These are phyloP conservation scores for Yamadazyma epiphylla DNA, from an alignment of 1,139 yeast species.

Conservation along the genomic window DNA sequence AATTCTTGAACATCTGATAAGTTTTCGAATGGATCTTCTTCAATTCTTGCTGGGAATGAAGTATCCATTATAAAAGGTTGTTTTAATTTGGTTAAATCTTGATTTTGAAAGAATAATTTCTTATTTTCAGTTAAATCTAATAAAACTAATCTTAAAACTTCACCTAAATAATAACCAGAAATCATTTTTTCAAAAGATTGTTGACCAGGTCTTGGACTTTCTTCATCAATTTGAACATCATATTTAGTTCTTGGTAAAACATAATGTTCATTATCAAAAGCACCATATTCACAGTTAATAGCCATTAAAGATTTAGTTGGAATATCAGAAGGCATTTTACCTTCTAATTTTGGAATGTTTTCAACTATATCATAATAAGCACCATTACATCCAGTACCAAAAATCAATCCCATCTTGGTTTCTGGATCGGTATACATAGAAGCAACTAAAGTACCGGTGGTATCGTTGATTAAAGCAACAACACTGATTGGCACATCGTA, in stretches of 20 bases:
- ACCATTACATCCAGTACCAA: conserved; percentile 98
- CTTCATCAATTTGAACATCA: conserved; percentile 74
- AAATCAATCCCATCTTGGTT: conserved; percentile 91
- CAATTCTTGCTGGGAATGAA: conserved; percentile 80
- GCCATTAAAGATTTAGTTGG: conserved; percentile 74
- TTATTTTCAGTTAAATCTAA: conserved; percentile 62
- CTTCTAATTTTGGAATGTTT: conserved; percentile 81
- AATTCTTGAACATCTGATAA: conserved; percentile 69
- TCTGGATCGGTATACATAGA: conserved; percentile 87
- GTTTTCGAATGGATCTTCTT: conserved; percentile 87
- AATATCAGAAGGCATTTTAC: conserved; percentile 62
- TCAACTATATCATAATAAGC: conserved; percentile 83
- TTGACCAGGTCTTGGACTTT: conserved; percentile 95
- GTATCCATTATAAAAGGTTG: conserved; percentile 78
- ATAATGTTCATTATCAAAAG: conserved; percentile 86
- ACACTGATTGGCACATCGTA: conserved; percentile 74
- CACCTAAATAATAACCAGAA: conserved; percentile 95
- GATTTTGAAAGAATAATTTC: conserved; percentile 64
- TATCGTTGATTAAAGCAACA: conserved; percentile 92
- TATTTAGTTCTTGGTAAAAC: conserved; percentile 87
- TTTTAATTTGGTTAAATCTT: conserved; percentile 57
- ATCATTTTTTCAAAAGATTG: conserved; percentile 97
- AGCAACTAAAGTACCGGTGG: conserved; percentile 96
- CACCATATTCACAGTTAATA: conserved; percentile 97
- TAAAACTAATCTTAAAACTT: conserved; percentile 76